Base-by-base conservation (phyloP, 1,284 basidiomycete genomes). In the Polyporus tsugae region DNA sequence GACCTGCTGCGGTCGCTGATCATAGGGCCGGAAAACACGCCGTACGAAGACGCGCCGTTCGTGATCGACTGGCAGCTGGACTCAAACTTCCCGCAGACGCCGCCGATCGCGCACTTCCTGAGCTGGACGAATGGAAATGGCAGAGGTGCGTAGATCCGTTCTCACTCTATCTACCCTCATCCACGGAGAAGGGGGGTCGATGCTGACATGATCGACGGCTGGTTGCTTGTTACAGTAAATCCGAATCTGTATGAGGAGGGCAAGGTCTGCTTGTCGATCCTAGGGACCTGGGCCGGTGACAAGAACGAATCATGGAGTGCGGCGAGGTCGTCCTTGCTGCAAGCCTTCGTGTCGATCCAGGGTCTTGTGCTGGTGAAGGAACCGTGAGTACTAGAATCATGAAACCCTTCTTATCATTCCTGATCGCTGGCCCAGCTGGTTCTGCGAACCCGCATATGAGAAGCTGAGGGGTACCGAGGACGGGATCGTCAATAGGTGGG, bases 121-220 rank as follows among this genome's bases (percentile, higher is more conserved):
- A 96, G 94, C 71, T 97, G 96, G 93, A 98, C 96, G 11, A 95
- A 95, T 78, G 96, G 95, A 11, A 95, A 96, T 75, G 96, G 96
- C 22, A 85, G 95, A 84, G 94, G 92, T 90, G 82, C 77, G 87
- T 78, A 53, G 65, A 42, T 65, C 60, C 19, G 62, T 69, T 65
- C 17, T 33, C 66, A 25, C 62, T 46, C 46, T 36, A 33, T 35
- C 36, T 60, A 41, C n/a, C n/a, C 22, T 25, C 35, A 55, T 39
- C 33, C 7, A 53, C 22, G 19, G 17, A 7, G n/a, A n/a, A n/a
- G 22, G 29, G 35, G 22, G n/a, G 55, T 57, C 46, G 19, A 64
- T 62, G 36, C 49, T 60, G 42, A 60, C 44, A 61, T 33, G 22
- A 41, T 59, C 2, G 36, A 42, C 25, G 49, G 35, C n/a, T 11